Evolutionary conservation across 345 rosid species (phyloP).

Genomic region (Crucihimalaya himalaica): DNA sequence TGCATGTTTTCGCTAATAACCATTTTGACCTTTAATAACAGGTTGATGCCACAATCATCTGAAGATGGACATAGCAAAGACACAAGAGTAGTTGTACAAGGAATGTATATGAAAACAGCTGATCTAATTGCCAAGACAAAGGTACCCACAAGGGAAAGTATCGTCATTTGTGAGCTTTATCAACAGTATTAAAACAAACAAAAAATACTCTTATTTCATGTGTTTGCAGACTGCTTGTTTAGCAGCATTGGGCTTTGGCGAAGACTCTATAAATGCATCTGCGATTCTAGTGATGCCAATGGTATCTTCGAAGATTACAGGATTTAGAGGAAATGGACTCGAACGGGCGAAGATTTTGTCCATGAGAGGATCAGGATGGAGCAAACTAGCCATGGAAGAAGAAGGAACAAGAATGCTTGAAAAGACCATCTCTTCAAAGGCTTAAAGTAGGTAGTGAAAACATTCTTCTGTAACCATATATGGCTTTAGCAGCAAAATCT

Average conservation of each 20-base stretch:
- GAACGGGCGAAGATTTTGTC: slow-evolving; percentile 69
- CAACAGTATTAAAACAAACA: not conserved
- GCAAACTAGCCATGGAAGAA: slow-evolving; percentile 45
- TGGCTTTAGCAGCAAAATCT: slow-evolving; percentile 21
- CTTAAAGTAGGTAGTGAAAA: slow-evolving; percentile 37
- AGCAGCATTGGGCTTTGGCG: slow-evolving; percentile 71
- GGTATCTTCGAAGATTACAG: slow-evolving; percentile 92
- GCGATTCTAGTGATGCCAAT: slow-evolving; percentile 96
- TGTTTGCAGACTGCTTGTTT: slow-evolving; percentile 71
- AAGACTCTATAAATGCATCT: slow-evolving; percentile 93
- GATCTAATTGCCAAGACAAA: slow-evolving; percentile 72
- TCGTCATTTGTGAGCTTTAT: not conserved
- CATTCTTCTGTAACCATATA: slow-evolving; percentile 29
- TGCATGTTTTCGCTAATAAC: not conserved
- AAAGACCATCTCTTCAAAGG: slow-evolving; percentile 39
- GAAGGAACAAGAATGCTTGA: slow-evolving; percentile 45
- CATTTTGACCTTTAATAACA: slow-evolving; percentile 27
- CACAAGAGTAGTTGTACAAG: slow-evolving; percentile 59
- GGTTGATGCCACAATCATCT: slow-evolving; percentile 55
- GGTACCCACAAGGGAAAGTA: slow-evolving; percentile 47
- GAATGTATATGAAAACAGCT: slow-evolving; percentile 50
- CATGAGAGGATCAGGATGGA: slow-evolving; percentile 69
- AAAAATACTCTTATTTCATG: not conserved
- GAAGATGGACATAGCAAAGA: slow-evolving; percentile 66
- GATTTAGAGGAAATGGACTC: slow-evolving; percentile 71